Base-by-base conservation (phyloP, 1,284 basidiomycete species). In the Trametes pubescens region DNA sequence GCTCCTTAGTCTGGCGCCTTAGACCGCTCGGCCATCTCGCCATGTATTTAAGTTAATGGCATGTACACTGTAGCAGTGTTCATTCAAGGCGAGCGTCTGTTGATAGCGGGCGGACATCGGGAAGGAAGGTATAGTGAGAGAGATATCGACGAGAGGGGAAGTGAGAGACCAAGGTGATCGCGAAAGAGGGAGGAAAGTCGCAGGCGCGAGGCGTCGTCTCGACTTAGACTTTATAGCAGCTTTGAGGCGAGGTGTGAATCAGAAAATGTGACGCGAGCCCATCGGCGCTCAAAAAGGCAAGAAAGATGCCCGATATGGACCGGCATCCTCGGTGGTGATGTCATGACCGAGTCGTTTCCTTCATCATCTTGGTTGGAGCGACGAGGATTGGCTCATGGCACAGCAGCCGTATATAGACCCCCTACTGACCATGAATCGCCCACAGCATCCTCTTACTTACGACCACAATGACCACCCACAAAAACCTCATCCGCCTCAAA, bases 11-110 rank as follows among this genome's bases (percentile, higher is more conserved):
- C 88, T 90, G 86, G 87, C 87, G 87, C 88, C 88, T 90, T 89
- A 86, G 88, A 90, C 87, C 88, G 86, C 88, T 89, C 88, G 88
- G 87, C 87, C 88, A 90, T 88, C 87, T 87, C 84, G 64, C 72
- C 72, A n/a, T n/a, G n/a, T n/a, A n/a, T n/a, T n/a, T n/a, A n/a
- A n/a, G n/a, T n/a, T n/a, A n/a, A n/a, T n/a, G n/a, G n/a, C n/a
- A n/a, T n/a, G n/a, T n/a, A n/a, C n/a, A n/a, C n/a, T n/a, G n/a
- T n/a, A n/a, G n/a, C n/a, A n/a, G n/a, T n/a, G n/a, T n/a, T n/a
- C n/a, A n/a, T n/a, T n/a, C n/a, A n/a, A 32, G 29, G 29, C 3
- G 29, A 8, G 29, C 29, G 29, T 32, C 29, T 32, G 29, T 32
- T 32, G n/a, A n/a, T n/a, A n/a, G n/a, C n/a, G n/a, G n/a, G n/a